phyloP scores from a whole-genome alignment of 2,329 filamentous ascomycete species.

The Cladophialophora psammophila region DNA sequence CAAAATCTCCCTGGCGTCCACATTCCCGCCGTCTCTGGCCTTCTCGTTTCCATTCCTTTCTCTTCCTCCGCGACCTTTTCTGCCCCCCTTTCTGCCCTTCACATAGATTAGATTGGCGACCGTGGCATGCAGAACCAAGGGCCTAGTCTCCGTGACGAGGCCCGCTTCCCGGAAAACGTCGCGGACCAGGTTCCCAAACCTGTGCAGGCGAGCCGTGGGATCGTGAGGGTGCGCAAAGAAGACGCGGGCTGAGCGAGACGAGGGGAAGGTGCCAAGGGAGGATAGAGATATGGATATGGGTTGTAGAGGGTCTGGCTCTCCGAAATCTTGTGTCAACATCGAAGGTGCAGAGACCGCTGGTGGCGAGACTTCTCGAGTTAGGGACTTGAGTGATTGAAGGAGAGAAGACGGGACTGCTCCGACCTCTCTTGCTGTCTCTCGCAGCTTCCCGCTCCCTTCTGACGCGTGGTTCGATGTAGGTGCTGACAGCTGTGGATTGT shows the following conservation, averaged over 20 bases:
- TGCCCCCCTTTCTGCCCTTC: constrained; percentile 19
- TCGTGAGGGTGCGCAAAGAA: constrained; percentile 46
- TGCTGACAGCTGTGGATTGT: neutral
- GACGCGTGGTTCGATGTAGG: neutral
- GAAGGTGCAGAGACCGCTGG: neutral
- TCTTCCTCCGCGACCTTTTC: constrained; percentile 31
- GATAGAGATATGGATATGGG: constrained; percentile 34
- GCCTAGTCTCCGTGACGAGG: constrained; percentile 55
- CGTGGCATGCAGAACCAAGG: constrained; percentile 81
- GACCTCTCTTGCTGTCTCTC: neutral
- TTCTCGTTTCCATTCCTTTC: constrained; percentile 27
- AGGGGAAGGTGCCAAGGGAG: constrained; percentile 37
- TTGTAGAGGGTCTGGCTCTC: neutral
- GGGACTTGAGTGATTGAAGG: neutral
- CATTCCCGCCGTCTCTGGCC: constrained; percentile 31
- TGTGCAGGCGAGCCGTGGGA: constrained; percentile 49
- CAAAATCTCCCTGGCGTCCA: constrained; percentile 57
- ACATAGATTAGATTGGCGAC: constrained; percentile 84
- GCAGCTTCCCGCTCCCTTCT: neutral
- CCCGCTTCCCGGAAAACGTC: constrained; percentile 54
- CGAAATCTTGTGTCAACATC: neutral
- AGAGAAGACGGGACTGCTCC: neutral
- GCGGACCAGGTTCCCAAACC: constrained; percentile 51
- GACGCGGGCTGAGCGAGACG: constrained; percentile 31
- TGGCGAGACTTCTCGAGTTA: constrained; percentile 10